Evolutionary conservation across 352 stramenopile species (phyloP).

Genomic region (Hyaloperonospora brassicae): DNA sequence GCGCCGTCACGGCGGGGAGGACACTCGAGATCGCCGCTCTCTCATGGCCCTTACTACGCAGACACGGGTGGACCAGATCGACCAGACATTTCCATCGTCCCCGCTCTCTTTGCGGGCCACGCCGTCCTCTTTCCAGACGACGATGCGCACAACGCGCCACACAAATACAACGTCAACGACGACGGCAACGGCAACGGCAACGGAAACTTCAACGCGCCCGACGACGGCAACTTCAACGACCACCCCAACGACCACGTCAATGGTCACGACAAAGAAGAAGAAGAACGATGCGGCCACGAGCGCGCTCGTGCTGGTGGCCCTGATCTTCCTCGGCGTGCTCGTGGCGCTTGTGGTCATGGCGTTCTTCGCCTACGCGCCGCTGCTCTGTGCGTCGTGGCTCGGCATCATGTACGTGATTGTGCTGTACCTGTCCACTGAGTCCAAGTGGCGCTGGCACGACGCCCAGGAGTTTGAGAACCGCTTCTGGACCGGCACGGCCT

Average conservation of each 20-base stretch:
- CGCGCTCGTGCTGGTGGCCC: constrained; percentile 58
- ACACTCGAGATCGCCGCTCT: too few species aligned
- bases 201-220: too few species aligned
- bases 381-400: constrained; percentile 73
- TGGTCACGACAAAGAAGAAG: constrained; percentile 3
- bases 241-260: too few species aligned
- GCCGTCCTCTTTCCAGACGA: constrained; percentile 8
- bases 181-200: too few species aligned
- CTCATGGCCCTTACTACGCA: constrained; percentile 31
- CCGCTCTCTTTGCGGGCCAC: constrained; percentile 19
- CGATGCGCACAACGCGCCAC: constrained; percentile 2
- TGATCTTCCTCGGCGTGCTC: constrained; percentile 61
- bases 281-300: constrained; percentile 41
- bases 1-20: too few species aligned
- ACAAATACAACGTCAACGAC: neutral
- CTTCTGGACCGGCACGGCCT: constrained; percentile 93
- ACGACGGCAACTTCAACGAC: too few species aligned
- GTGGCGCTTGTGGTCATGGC: constrained; percentile 62
- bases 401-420: constrained; percentile 78
- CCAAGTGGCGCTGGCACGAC: constrained; percentile 81
- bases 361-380: constrained; percentile 74
- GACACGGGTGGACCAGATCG: constrained; percentile 19
- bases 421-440: constrained; percentile 76
- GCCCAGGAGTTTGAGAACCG: constrained; percentile 95
- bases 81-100: constrained; percentile 19